phyloP scores from a whole-genome alignment of 495 filamentous ascomycete genomes.

The Aspergillus baeticus region DNA sequence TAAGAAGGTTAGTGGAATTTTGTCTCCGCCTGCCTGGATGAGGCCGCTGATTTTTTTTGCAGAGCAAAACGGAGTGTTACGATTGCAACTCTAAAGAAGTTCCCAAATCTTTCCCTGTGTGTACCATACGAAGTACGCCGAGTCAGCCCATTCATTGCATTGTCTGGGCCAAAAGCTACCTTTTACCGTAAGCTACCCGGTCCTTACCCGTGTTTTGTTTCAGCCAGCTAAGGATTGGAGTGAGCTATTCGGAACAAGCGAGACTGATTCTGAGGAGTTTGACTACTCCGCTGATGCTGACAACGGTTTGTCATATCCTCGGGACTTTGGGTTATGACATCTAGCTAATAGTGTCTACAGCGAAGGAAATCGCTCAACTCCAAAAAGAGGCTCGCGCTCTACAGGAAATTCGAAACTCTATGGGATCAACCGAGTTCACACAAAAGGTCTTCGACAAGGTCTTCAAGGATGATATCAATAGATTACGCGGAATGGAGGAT shows the following conservation, averaged over 20 bases:
- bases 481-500: constrained; percentile 84
- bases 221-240: constrained; percentile 29
- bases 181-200: constrained; percentile 65
- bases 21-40: not conserved
- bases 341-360: constrained; percentile 37
- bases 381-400: constrained; percentile 79
- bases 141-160: constrained; percentile 98
- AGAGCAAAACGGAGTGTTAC: constrained; percentile 93
- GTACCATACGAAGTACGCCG: constrained; percentile 93
- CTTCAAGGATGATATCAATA: constrained; percentile 80
- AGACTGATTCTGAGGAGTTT: constrained; percentile 69
- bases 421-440: constrained; percentile 77
- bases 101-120: constrained; percentile 90
- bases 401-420: constrained; percentile 76
- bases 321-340: not conserved
- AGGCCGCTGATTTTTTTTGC: constrained; percentile 17
- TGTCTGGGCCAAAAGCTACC: constrained; percentile 97
- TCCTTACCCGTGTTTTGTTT: not conserved
- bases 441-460: constrained; percentile 89
- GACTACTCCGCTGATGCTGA: constrained; percentile 77
- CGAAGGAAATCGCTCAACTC: constrained; percentile 83
- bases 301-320: constrained; percentile 52
- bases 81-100: constrained; percentile 87
- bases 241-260: constrained; percentile 89
- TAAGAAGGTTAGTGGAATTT: constrained; percentile 63